Percentiles rank a stretch among this genome's conserved stretches.
phyloP scores from a whole-genome alignment of 306 rosid genomes.

The Gastrolobium bilobum region DNA sequence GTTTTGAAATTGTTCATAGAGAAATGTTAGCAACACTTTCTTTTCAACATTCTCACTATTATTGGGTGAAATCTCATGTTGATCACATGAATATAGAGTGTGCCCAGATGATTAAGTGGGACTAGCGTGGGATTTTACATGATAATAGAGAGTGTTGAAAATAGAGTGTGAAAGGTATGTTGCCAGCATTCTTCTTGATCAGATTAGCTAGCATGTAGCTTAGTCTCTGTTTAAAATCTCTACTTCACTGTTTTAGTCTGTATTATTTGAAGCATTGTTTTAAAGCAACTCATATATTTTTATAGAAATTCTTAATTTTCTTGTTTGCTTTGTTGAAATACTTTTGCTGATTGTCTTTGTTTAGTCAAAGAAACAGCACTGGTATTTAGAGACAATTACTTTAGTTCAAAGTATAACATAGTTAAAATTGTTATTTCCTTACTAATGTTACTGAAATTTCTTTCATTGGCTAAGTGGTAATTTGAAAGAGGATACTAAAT shows the following conservation, averaged over 20 bases:
- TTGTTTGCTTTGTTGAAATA: constrained; percentile 14
- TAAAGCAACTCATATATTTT: constrained; percentile 14
- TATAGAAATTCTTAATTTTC: neutral
- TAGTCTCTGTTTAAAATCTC: neutral
- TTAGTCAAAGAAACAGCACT: constrained; percentile 6
- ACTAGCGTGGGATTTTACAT: too few species aligned
- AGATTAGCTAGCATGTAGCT: neutral
- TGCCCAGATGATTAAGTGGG: too few species aligned
- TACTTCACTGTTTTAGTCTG: constrained; percentile 15
- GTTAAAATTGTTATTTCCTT: constrained; percentile 27
- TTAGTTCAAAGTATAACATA: neutral
- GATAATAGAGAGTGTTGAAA: too few species aligned
- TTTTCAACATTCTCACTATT: too few species aligned
- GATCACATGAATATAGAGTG: too few species aligned
- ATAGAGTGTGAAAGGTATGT: too few species aligned
- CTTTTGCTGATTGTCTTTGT: constrained; percentile 1
- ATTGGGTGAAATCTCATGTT: too few species aligned
- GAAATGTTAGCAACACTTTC: too few species aligned
- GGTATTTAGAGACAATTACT: neutral
- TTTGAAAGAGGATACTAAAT: constrained; percentile 26
- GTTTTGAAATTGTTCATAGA: neutral
- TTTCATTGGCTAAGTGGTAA: constrained; percentile 22
- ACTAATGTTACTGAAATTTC: constrained; percentile 14
- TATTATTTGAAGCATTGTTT: constrained; percentile 24
- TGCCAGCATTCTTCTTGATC: too few species aligned